phyloP scores from a whole-genome alignment of 139 green algal genomes.

The Micromonas pusilla region DNA sequence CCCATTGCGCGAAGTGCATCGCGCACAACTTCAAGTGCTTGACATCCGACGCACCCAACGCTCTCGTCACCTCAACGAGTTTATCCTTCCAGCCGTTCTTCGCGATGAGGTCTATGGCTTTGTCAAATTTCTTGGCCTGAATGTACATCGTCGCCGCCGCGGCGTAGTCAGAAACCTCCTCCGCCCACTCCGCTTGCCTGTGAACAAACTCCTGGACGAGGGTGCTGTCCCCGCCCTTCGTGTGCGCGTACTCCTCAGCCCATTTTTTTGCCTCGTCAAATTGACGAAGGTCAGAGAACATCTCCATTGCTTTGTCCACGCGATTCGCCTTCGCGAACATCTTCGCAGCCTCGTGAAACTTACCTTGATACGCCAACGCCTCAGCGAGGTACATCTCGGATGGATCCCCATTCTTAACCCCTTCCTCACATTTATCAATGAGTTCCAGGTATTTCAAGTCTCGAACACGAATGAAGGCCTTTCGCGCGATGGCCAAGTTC shows the following conservation, averaged over 20 bases:
- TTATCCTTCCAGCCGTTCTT: constrained; percentile 60
- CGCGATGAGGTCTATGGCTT: constrained; percentile 58
- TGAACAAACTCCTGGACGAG: constrained; percentile 57
- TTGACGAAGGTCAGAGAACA: constrained; percentile 73
- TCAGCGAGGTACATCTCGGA: constrained; percentile 52
- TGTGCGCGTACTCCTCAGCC: constrained; percentile 55
- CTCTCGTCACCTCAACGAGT: constrained; percentile 50
- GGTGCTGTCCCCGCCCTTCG: background rate
- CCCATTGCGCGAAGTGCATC: constrained; percentile 32
- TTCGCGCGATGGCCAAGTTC: constrained; percentile 60
- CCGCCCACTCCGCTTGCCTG: constrained; percentile 70
- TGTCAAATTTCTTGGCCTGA: constrained; percentile 61
- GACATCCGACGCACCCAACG: constrained; percentile 39
- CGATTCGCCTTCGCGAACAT: constrained; percentile 44
- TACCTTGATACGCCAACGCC: constrained; percentile 56
- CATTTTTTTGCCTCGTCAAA: constrained; percentile 72
- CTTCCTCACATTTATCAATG: constrained; percentile 51
- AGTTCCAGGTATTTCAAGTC: constrained; percentile 66
- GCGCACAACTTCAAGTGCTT: constrained; percentile 37
- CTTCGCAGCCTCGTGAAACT: constrained; percentile 48
- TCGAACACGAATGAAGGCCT: constrained; percentile 63
- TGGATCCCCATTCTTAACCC: constrained; percentile 29
- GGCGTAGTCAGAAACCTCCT: constrained; percentile 71
- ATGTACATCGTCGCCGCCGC: constrained; percentile 75
- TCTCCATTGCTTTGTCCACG: constrained; percentile 61